Evolutionary conservation across 2,329 filamentous ascomycete species (phyloP), one percentile per base, ranked within the genome.

Genomic region (Cladosporium sp.): DNA sequence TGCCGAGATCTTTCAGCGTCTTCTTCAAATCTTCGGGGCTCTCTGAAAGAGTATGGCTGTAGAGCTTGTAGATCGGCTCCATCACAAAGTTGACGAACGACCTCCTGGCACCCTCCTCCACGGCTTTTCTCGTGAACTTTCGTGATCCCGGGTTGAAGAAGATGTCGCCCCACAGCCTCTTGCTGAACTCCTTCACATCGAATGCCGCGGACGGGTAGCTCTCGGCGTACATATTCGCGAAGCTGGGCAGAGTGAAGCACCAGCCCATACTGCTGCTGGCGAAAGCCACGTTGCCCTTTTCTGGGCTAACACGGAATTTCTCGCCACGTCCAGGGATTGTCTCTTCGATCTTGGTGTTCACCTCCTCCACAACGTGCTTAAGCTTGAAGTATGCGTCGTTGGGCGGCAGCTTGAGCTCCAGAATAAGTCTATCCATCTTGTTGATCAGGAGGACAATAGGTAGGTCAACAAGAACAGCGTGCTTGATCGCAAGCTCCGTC

Each of bases 321-420:
- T 92, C 91, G 31, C 93, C 93, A 72, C 88, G 87, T 1, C 92
- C 90, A 4, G 95, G 94, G 31, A 93, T 84, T 3, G 91, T 90
- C 76, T 91, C 93, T 75, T 96, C 92, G 73, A 99, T 98, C 71
- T 95, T 83, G 0, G 92, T 97, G 80, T 99, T 99, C 78, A 99
- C 93, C 79, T 98, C 92, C 78, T 99, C 95, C 62, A 99, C 88
- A n/a, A 97, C 93, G 77, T 98, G 93, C 80, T 97, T 98, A 64
- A 99, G 84, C 83, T 99, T 99, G 84, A 97, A 98, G 81, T 99
- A 99, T 14, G 95, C 95, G 76, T 99, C 95, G 70, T 89, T 92
- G 1, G 95, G 95, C 2, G 95, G 95, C 16, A 99, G 85, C 78
- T 96, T 96, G 60, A 99, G 83, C 80, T 99, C 95, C 55, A 99